Conservation (phyloP, 202 grass and related monocot species). For the Carex arenaria region DNA sequence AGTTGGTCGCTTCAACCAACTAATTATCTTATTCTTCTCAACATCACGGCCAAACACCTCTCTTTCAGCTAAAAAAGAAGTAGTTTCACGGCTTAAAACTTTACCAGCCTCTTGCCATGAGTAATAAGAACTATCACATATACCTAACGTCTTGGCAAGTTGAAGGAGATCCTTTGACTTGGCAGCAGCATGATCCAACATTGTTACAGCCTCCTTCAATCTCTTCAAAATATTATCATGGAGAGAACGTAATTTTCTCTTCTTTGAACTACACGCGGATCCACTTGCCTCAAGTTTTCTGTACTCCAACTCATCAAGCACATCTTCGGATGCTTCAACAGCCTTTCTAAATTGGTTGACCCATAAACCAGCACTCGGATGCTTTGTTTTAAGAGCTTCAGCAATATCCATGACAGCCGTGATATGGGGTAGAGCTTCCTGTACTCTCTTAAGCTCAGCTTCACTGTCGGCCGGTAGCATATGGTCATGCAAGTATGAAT, state of each 20-base stretch:
- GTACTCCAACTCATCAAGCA: conserved; percentile 5
- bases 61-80: not conserved
- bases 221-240: not conserved
- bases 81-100: not conserved
- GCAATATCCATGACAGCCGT: no score
- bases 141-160: not conserved
- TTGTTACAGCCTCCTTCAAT: not conserved
- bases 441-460: no score
- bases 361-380: no score
- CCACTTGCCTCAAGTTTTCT: not conserved
- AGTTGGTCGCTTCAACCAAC: conserved; percentile 2
- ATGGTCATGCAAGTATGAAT: no score
- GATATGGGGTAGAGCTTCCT: no score
- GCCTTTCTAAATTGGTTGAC: not conserved
- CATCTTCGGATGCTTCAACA: not conserved
- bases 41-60: not conserved
- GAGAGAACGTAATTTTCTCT: not conserved
- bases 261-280: not conserved
- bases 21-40: conserved; percentile 8
- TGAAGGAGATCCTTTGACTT: not conserved
- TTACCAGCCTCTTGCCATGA: not conserved
- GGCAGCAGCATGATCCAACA: not conserved
- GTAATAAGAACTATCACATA: not conserved
- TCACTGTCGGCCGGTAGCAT: no score
- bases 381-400: no score